Evolutionary conservation across 1,284 basidiomycete species (phyloP).

Genomic region (Moesziomyces parantarcticus): DNA sequence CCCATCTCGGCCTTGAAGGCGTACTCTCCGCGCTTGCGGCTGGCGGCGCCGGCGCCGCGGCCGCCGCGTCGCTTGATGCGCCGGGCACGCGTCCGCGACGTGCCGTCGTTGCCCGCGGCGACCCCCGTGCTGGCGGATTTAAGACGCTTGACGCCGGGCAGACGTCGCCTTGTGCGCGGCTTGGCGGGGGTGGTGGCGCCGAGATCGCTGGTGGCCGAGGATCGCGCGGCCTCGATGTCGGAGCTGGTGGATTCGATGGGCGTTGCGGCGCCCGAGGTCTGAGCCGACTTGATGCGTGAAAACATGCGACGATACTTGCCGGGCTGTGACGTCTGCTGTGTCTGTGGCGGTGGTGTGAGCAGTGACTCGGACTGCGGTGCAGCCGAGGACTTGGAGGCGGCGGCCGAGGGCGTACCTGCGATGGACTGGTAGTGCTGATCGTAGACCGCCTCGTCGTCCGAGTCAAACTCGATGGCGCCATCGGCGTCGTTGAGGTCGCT

Average conservation of each 20-base stretch:
- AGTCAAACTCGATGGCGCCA: conserved; percentile 19
- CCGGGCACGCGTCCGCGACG: conserved; percentile 4
- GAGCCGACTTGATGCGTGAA: conserved; percentile 26
- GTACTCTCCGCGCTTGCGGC: conserved; percentile 68
- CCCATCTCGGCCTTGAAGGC: conserved; percentile 73
- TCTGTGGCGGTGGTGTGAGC: conserved; percentile 26
- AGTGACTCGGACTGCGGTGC: conserved; percentile 4
- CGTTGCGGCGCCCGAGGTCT: conserved; percentile 27
- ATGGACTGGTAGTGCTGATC: conserved; percentile 44
- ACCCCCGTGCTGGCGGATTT: conserved; percentile 8
- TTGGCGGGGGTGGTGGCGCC: conserved; percentile 7
- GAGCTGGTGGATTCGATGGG: conserved; percentile 24
- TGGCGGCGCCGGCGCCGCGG: conserved; percentile 49
- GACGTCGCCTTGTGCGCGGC: conserved; percentile 20
- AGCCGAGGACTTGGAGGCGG: conserved; percentile 1
- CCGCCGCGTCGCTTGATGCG: conserved; percentile 7
- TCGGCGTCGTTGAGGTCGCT: conserved; percentile 23
- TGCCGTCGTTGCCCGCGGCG: conserved; percentile 5
- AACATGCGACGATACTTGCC: conserved; percentile 43
- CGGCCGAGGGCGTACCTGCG: conserved; percentile 11
- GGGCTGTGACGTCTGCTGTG: neutral
- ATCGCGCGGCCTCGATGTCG: conserved; percentile 20
- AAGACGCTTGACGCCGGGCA: conserved; percentile 35
- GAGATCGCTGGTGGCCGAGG: conserved; percentile 16
- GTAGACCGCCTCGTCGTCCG: conserved; percentile 38